Base-by-base conservation (phyloP, 1,139 yeast genomes). In the Lodderomyces orthopsilosis region DNA sequence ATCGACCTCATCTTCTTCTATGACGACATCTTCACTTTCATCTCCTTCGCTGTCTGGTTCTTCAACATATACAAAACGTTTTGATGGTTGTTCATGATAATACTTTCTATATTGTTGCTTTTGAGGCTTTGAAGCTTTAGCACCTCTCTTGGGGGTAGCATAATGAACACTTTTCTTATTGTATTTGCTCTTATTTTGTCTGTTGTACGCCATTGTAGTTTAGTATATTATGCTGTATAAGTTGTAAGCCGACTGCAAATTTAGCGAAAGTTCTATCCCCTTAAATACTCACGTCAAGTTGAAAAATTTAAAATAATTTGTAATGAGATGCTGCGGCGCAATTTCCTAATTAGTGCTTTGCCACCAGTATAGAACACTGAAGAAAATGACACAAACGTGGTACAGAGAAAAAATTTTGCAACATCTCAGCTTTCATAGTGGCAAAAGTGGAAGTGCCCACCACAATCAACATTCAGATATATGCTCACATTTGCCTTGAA, bases 31-130 rank as follows among this genome's bases (percentile, higher is more conserved):
- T 34, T 52, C 59, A 26, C 51, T 53, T 27, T 52, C 58, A 33
- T 62, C 68, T 38, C 57, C 58, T 40, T 61, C 64, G 41, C 57
- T 55, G 40, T 57, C 68, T 41, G 75, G 75, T 49, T 70, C 75
- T 58, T 70, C 75, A 43, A 70, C 73, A 44, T 57, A 68, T 12
- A 65, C 75, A 43, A 60, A 56, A 41, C 63, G 59, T 23, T 59
- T 55, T 13, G 49, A 45, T 42, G 68, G 71, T 51, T 66, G 69
- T 45, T 59, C 62, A 49, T 65, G 65, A 49, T 62, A 65, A 46
- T 67, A 66, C 36, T 59, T 59, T 57, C 69, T 63, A 50, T 66
- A 65, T 14, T 41, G 43, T 21, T 39, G 33, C 17, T 42, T 41
- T 35, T 37, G 27, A 21, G 38, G 38, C 14, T 36, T 37, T 14